Base-by-base conservation (phyloP, 805 yeast genomes). In the Nakazawaea populi region DNA sequence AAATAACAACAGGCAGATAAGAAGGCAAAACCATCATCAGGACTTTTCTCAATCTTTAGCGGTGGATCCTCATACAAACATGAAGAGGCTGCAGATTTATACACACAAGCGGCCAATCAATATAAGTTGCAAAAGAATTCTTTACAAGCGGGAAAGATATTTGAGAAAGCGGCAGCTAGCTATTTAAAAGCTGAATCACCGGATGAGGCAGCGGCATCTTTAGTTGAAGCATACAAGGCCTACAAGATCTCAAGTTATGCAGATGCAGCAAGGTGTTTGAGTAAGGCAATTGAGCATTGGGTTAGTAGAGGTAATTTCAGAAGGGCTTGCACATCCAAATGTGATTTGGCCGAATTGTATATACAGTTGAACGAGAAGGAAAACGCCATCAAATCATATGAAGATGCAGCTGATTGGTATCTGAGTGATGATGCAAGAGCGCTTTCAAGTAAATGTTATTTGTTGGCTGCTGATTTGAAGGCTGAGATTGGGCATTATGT, bases 371-470 rank as follows among this genome's bases (percentile, higher is more conserved):
- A 78, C 44, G 87, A 85, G 46, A 70, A 89, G 24, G 77, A 77
- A 46, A 92, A 91, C 60, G 97, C 99, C 5, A 76, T 85, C 48
- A 75, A 75, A 49, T 80, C 90, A 31, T 92, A 86, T 64, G 96
- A 90, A 63, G 87, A 85, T 60, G 97, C 99, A 9, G 97, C 96
- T 40, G 98, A 94, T 62, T 94, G 97, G 91, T 91, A 86, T 64
- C 79, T 82, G 50, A 89, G 92, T 55, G 99, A 94, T 68, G 91
- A 89, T 52, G 97, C 98, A 0, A 86, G 85, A 55, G 96, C 97
- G 7, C 67, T 92, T 51, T 81, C 96, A 29, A 90, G 84, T 69
- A 94, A 94, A 71, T 91, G 95, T 28, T 87, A 79, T 57, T 71
- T 92, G 56, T 89, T 89, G 66, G 86, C 90, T 56, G 98, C 98